These are phyloP conservation scores for Entomortierella parvispora DNA, from an alignment of 192 early-diverging fungal genomes.

Conservation along the genomic window DNA sequence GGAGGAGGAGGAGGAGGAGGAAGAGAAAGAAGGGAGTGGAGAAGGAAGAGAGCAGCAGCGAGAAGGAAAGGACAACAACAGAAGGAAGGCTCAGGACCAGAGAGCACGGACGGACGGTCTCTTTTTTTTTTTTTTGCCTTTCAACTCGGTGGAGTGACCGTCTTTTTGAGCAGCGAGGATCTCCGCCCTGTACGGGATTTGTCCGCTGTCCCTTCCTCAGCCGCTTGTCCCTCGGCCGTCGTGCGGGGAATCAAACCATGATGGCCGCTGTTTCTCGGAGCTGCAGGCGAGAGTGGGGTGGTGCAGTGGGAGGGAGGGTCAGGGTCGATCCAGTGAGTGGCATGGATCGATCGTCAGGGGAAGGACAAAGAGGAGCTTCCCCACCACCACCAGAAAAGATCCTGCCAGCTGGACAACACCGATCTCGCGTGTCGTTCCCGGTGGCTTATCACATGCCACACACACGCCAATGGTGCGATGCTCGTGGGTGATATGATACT, in stretches of 20 bases:
- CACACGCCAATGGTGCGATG: neutral
- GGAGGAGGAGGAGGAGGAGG: conserved; percentile 4
- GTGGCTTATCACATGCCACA: neutral
- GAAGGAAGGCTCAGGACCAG: neutral
- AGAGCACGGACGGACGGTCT: neutral
- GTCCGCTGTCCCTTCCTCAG: neutral
- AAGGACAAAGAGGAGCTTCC: no score
- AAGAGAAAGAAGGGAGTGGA: conserved; percentile 1
- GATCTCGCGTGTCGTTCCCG: neutral
- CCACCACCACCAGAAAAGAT: no score
- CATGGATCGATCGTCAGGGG: no score
- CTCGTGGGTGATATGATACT: no score
- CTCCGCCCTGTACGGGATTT: neutral
- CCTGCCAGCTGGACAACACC: no score
- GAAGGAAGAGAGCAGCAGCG: neutral
- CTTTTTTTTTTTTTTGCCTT: conserved; percentile 11
- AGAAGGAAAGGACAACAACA: neutral
- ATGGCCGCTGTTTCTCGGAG: no score
- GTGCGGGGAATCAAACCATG: no score
- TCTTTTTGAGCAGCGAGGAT: neutral
- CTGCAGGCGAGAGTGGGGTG: no score
- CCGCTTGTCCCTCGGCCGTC: no score
- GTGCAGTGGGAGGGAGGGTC: no score
- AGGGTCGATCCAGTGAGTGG: no score
- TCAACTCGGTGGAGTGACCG: conserved; percentile 5